Evolutionary conservation across 257 asterid species (phyloP).

Genomic region (Primulina huaijiensis): DNA sequence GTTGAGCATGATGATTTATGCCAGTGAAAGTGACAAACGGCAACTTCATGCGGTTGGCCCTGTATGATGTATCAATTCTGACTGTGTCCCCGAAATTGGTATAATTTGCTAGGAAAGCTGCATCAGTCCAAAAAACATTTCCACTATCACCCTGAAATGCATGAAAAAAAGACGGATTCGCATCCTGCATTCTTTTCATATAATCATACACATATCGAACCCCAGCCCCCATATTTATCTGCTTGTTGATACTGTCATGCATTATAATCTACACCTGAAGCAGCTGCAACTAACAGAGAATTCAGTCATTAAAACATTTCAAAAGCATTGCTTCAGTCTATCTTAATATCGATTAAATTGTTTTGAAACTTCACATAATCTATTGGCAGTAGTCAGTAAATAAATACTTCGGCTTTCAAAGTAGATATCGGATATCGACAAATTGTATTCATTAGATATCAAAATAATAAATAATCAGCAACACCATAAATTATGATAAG

Average conservation of each 20-base stretch:
- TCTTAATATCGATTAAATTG: neutral
- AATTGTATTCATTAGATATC: neutral
- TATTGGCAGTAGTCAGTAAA: neutral
- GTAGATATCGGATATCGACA: neutral
- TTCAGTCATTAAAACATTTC: constrained; percentile 6
- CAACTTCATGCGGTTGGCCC: constrained; percentile 36
- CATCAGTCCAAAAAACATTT: constrained; percentile 72
- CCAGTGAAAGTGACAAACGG: constrained; percentile 77
- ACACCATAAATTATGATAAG: neutral
- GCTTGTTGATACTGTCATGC: constrained; percentile 39
- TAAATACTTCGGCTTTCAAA: neutral
- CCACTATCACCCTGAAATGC: constrained; percentile 55
- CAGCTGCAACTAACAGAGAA: constrained; percentile 25
- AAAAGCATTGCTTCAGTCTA: constrained; percentile 8
- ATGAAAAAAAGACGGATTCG: constrained; percentile 62
- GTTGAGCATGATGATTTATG: constrained; percentile 82
- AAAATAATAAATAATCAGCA: neutral
- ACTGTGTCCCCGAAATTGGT: constrained; percentile 71
- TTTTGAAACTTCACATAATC: no score
- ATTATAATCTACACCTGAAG: constrained; percentile 19
- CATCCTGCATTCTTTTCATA: constrained; percentile 57
- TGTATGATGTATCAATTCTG: constrained; percentile 54
- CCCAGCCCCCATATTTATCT: constrained; percentile 46
- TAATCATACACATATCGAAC: constrained; percentile 53
- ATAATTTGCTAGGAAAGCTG: constrained; percentile 51